Evolutionary conservation across 192 early-diverging fungal genomes (phyloP).

Genomic region (Coemansia erecta): DNA sequence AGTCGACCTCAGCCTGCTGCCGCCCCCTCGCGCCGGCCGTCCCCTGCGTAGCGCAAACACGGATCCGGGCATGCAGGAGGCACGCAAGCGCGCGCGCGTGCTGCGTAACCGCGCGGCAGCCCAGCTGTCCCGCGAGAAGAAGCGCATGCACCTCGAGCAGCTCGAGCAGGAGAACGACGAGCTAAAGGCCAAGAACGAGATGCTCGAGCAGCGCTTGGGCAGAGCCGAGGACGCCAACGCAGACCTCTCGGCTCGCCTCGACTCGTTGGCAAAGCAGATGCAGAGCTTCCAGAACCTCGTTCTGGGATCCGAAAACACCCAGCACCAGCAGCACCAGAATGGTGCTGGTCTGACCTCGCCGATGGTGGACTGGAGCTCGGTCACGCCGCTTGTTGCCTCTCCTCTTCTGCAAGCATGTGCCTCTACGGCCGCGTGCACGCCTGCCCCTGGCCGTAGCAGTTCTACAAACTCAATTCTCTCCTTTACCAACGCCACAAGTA

Average conservation of each 20-base stretch:
- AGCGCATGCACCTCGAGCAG: constrained; percentile 77
- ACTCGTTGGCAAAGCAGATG: constrained; percentile 41
- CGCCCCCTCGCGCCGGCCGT: constrained; percentile 43
- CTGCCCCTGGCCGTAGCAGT: constrained; percentile 8
- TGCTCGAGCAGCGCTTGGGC: constrained; percentile 44
- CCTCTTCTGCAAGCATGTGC: constrained; percentile 16
- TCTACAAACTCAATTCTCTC: constrained; percentile 18
- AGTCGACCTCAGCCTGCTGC: constrained; percentile 41
- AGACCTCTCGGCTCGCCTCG: constrained; percentile 34
- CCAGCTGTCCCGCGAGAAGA: constrained; percentile 81
- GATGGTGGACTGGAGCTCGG: constrained; percentile 28
- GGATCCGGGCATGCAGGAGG: constrained; percentile 53
- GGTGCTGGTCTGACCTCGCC: constrained; percentile 10
- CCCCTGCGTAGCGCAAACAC: constrained; percentile 34
- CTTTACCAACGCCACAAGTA: constrained; percentile 27
- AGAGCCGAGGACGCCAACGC: constrained; percentile 34
- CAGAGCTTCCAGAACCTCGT: constrained; percentile 42
- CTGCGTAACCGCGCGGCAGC: constrained; percentile 92
- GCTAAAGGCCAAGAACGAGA: constrained; percentile 51
- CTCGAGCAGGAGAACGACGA: constrained; percentile 74
- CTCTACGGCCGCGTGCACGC: constrained; percentile 12
- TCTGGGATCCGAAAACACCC: constrained; percentile 19
- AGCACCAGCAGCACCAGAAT: constrained; percentile 6
- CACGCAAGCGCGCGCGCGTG: constrained; percentile 65
- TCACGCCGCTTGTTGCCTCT: constrained; percentile 36